Evolutionary conservation across 2,329 filamentous ascomycete species (phyloP).

Genomic region (Fusarium aywerte): DNA sequence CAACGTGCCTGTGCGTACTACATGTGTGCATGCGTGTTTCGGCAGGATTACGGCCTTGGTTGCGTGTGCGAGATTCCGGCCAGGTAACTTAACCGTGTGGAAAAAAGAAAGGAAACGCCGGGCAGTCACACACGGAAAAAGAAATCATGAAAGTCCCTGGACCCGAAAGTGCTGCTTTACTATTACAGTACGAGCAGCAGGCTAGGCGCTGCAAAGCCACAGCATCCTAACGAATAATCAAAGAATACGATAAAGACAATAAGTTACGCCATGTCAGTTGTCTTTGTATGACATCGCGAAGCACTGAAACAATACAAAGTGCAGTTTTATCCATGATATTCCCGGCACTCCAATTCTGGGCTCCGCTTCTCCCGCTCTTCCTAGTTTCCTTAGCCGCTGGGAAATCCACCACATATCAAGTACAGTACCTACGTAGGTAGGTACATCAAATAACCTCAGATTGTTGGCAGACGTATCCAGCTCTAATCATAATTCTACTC

Average conservation of each 20-base stretch:
- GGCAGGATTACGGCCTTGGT: not conserved
- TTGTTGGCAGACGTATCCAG: not conserved
- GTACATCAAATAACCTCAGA: not conserved
- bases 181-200: not conserved
- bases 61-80: conserved; percentile 27
- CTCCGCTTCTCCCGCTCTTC: conserved; percentile 29
- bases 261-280: not conserved
- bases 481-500: conserved; percentile 10
- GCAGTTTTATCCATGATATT: conserved; percentile 13
- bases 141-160: conserved; percentile 14
- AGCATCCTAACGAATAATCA: not conserved
- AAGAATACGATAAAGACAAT: not conserved
- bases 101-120: conserved; percentile 25
- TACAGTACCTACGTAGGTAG: too few relatives aligned
- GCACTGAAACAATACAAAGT: not conserved
- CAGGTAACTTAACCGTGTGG: not conserved
- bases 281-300: not conserved
- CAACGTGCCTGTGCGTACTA: conserved; percentile 23
- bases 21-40: conserved; percentile 2
- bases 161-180: not conserved
- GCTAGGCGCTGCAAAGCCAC: not conserved
- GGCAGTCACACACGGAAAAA: conserved; percentile 24
- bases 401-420: not conserved
- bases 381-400: conserved; percentile 17
- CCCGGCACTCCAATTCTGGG: conserved; percentile 11